Evolutionary conservation across 1,284 basidiomycete genomes (phyloP).

Genomic region (Tremellales sp.): DNA sequence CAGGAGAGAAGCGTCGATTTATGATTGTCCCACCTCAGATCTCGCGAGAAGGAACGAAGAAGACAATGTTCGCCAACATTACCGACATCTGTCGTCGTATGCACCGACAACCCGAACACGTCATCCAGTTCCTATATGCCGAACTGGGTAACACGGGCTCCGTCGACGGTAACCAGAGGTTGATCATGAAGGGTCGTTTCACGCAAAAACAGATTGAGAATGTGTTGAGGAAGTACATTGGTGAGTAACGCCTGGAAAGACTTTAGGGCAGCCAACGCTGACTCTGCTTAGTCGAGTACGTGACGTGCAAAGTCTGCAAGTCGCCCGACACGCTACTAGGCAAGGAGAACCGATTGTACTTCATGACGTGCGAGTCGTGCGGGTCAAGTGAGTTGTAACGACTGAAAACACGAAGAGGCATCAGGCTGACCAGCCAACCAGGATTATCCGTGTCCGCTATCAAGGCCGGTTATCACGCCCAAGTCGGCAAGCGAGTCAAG

Average conservation of each 20-base stretch:
- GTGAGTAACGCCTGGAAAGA: slow-evolving; percentile 52
- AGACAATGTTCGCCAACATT: slow-evolving; percentile 91
- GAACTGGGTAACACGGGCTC: slow-evolving; percentile 98
- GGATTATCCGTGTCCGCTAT: slow-evolving; percentile 85
- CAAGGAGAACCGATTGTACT: slow-evolving; percentile 99
- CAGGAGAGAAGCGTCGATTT: slow-evolving; percentile 84
- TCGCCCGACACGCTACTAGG: slow-evolving; percentile 93
- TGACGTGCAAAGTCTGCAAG: slow-evolving; percentile 99
- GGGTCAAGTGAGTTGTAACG: slow-evolving; percentile 69
- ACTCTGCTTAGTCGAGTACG: slow-evolving; percentile 79
- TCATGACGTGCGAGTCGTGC: slow-evolving; percentile 95
- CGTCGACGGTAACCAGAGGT: slow-evolving; percentile 84
- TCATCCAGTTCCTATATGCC: slow-evolving; percentile 94
- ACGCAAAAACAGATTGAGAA: slow-evolving; percentile 99
- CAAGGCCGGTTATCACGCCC: slow-evolving; percentile 98
- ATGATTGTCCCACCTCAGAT: slow-evolving; percentile 97
- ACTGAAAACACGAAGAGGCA: too few species aligned
- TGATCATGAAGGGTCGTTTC: slow-evolving; percentile 97
- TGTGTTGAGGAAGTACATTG: slow-evolving; percentile 91
- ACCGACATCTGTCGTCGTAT: slow-evolving; percentile 97
- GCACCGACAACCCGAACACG: slow-evolving; percentile 98
- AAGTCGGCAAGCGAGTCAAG: slow-evolving; percentile 65
- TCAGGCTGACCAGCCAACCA: slow-evolving; percentile 2
- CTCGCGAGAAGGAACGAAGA: slow-evolving; percentile 90
- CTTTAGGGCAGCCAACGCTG: not conserved